Percentiles rank a stretch among this genome's conserved stretches.
Conservation (phyloP, 192 early-diverging fungal genomes). For the Podochytrium sp. region DNA sequence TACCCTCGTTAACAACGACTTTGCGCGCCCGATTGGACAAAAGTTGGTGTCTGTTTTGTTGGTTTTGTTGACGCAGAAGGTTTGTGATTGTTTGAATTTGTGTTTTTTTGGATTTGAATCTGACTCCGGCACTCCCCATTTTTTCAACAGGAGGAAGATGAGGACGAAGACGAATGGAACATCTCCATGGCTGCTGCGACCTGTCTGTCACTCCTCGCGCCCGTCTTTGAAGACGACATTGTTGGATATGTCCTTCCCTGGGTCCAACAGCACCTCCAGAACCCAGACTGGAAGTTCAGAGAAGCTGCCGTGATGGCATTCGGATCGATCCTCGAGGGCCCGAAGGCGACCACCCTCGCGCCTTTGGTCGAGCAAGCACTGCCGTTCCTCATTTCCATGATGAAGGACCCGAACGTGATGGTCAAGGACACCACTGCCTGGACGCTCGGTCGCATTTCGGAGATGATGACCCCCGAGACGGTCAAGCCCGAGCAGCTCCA, state of each 20-base stretch:
- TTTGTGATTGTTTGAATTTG: no score
- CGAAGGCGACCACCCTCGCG: conserved; percentile 44
- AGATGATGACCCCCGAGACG: conserved; percentile 57
- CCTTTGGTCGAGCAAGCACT: conserved; percentile 54
- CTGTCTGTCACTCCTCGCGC: conserved; percentile 86
- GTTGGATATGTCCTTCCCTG: conserved; percentile 87
- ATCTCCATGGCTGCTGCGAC: conserved; percentile 97
- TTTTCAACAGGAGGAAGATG: conserved; percentile 83
- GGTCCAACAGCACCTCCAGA: conserved; percentile 83
- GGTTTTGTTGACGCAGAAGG: conserved; percentile 87
- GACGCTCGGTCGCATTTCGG: conserved; percentile 96
- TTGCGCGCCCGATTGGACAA: conserved; percentile 76
- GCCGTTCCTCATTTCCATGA: conserved; percentile 84
- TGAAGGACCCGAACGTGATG: conserved; percentile 82
- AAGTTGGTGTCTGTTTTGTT: conserved; percentile 87
- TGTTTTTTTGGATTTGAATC: conserved; percentile 18
- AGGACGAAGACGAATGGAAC: conserved; percentile 99
- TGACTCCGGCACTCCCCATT: neutral
- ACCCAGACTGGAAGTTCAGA: conserved; percentile 88
- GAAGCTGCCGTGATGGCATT: conserved; percentile 99
- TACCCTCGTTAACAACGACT: conserved; percentile 44
- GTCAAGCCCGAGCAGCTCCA: conserved; percentile 39
- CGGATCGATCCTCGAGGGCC: conserved; percentile 96
- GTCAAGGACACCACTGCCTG: conserved; percentile 98
- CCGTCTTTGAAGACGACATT: conserved; percentile 78